Evolutionary conservation across 2,329 filamentous ascomycete species (phyloP).

Genomic region (Trichoderma sp.): DNA sequence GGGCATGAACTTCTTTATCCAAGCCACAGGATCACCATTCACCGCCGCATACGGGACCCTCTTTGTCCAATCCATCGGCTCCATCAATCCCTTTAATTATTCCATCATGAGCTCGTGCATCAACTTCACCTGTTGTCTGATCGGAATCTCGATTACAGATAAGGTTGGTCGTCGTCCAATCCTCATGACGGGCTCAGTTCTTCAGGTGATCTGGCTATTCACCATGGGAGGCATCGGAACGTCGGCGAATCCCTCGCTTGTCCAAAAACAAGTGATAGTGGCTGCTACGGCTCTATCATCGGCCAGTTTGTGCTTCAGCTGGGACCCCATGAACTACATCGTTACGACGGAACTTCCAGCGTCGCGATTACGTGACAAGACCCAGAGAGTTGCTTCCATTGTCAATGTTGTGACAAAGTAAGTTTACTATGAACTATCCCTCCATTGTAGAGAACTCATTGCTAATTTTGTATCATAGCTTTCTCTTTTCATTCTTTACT

Average conservation of each 20-base stretch:
- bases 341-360: conserved; percentile 12
- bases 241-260: neutral
- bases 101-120: conserved; percentile 10
- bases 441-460: too few relatives aligned
- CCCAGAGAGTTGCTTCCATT: conserved; percentile 2
- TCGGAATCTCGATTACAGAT: conserved; percentile 5
- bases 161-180: conserved; percentile 9
- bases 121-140: conserved; percentile 6
- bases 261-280: conserved; percentile 1
- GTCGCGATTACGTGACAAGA: conserved; percentile 7
- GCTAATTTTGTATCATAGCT: neutral
- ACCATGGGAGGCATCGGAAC: conserved; percentile 14
- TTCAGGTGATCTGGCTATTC: conserved; percentile 1
- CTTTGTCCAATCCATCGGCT: conserved; percentile 8
- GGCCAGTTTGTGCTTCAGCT: conserved; percentile 7
- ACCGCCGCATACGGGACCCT: conserved; percentile 6
- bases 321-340: conserved; percentile 8
- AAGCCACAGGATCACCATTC: conserved; percentile 8
- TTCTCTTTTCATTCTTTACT: conserved; percentile 10
- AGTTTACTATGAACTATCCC: neutral
- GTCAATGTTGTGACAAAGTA: conserved; percentile 5
- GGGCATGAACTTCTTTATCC: conserved; percentile 12
- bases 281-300: neutral
- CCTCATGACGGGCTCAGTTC: conserved; percentile 1
- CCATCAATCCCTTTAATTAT: conserved; percentile 1